Evolutionary conservation across 139 green algal genomes (phyloP).

Genomic region (Picochlorum sp.): DNA sequence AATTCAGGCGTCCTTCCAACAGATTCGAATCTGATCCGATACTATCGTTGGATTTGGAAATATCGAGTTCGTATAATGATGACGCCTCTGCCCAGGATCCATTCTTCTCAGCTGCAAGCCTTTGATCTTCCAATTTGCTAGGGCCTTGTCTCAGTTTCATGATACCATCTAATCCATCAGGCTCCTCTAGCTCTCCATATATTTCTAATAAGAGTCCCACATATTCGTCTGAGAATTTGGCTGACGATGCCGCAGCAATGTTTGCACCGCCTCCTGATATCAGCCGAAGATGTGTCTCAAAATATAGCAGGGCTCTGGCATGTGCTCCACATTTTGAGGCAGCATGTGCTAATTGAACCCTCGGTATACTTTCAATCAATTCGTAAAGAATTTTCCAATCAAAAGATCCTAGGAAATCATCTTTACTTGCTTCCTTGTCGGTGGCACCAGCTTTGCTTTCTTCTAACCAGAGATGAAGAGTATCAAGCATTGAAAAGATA

Average conservation of each 20-base stretch:
- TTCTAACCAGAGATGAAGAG: slow-evolving; percentile 58
- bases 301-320: slow-evolving; percentile 79
- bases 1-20: slow-evolving; percentile 45
- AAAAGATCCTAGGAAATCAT: not conserved
- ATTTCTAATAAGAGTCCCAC: slow-evolving; percentile 77
- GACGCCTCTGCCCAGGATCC: slow-evolving; percentile 81
- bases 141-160: slow-evolving; percentile 55
- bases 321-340: slow-evolving; percentile 55
- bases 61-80: slow-evolving; percentile 70
- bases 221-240: slow-evolving; percentile 48
- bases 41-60: not conserved
- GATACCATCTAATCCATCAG: slow-evolving; percentile 75
- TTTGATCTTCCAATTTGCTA: slow-evolving; percentile 42
- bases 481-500: slow-evolving; percentile 80
- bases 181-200: slow-evolving; percentile 85
- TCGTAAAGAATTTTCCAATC: slow-evolving; percentile 29
- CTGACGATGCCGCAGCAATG: slow-evolving; percentile 32
- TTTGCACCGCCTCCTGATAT: slow-evolving; percentile 64
- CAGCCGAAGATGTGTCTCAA: slow-evolving; percentile 66
- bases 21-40: not conserved
- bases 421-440: not conserved
- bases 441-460: slow-evolving; percentile 14
- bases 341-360: slow-evolving; percentile 39
- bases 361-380: slow-evolving; percentile 56
- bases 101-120: slow-evolving; percentile 72